Evolutionary conservation across 2,329 filamentous ascomycete genomes (phyloP).

Genomic region (Metarhizium brunneum): DNA sequence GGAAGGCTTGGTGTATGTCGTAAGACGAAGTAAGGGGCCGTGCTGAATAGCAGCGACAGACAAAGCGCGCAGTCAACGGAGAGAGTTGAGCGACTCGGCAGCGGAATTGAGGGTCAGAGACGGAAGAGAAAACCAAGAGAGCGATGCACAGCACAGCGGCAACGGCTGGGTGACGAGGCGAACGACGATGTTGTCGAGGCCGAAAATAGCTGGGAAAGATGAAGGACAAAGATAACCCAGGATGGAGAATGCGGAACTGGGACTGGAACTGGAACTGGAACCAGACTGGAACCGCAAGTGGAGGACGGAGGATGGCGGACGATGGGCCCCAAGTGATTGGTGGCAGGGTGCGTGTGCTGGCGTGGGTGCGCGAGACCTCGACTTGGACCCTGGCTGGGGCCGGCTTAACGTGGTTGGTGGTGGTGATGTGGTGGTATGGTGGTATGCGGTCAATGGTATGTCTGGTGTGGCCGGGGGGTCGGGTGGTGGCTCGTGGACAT

Average conservation of each 20-base stretch:
- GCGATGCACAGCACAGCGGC: not conserved
- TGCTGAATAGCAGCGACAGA: not conserved
- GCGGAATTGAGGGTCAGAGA: not conserved
- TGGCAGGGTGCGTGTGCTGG: not conserved
- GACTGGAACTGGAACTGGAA: not conserved
- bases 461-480: no score
- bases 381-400: no score
- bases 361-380: not conserved
- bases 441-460: no score
- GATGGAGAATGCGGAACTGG: constrained; percentile 5
- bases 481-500: no score
- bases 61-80: constrained; percentile 1
- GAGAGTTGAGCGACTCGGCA: not conserved
- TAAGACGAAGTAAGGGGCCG: constrained; percentile 6
- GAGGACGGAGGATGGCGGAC: constrained; percentile 3
- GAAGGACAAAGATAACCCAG: constrained; percentile 4
- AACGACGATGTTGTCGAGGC: constrained; percentile 2
- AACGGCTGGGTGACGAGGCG: constrained; percentile 1
- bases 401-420: no score
- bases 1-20: no score
- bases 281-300: not conserved
- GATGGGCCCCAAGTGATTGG: not conserved
- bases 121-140: not conserved
- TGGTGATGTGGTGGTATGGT: no score
- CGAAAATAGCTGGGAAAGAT: constrained; percentile 4